Conservation (phyloP, 805 yeast genomes). For the Metschnikowia henanensis region DNA sequence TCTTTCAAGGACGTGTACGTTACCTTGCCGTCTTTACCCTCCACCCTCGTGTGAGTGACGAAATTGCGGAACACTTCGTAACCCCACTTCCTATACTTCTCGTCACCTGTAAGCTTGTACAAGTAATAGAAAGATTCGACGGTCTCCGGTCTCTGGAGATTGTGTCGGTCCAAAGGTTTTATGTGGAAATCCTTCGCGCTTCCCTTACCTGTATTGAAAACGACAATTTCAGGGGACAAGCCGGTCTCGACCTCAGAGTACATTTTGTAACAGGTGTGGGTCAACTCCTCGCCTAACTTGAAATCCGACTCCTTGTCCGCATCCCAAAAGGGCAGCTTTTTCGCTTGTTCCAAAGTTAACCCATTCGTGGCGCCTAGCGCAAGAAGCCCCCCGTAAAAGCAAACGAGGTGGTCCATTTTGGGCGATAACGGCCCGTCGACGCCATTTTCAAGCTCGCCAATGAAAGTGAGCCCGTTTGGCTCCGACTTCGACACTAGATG, state of each 20-base stretch:
- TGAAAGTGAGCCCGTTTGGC: constrained; percentile 63
- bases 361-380: constrained; percentile 92
- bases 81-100: constrained; percentile 85
- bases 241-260: constrained; percentile 75
- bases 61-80: constrained; percentile 80
- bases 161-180: constrained; percentile 74
- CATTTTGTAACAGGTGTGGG: constrained; percentile 82
- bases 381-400: constrained; percentile 86
- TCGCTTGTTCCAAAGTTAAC: constrained; percentile 52
- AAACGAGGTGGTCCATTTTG: constrained; percentile 92
- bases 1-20: constrained; percentile 65
- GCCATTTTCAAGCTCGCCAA: constrained; percentile 80
- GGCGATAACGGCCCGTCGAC: constrained; percentile 56
- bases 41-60: constrained; percentile 54
- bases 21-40: constrained; percentile 41
- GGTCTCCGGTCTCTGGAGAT: constrained; percentile 91
- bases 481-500: constrained; percentile 58
- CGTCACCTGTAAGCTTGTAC: constrained; percentile 78
- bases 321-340: constrained; percentile 57
- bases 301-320: constrained; percentile 60
- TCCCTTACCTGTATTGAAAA: constrained; percentile 61
- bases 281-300: constrained; percentile 68
- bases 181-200: constrained; percentile 59
- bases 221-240: constrained; percentile 84
- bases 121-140: constrained; percentile 84